Percentiles rank a stretch among this genome's conserved stretches.
These are phyloP conservation scores for Pholiota microspora DNA, from an alignment of 768 basidiomycete species.

Conservation along the genomic window DNA sequence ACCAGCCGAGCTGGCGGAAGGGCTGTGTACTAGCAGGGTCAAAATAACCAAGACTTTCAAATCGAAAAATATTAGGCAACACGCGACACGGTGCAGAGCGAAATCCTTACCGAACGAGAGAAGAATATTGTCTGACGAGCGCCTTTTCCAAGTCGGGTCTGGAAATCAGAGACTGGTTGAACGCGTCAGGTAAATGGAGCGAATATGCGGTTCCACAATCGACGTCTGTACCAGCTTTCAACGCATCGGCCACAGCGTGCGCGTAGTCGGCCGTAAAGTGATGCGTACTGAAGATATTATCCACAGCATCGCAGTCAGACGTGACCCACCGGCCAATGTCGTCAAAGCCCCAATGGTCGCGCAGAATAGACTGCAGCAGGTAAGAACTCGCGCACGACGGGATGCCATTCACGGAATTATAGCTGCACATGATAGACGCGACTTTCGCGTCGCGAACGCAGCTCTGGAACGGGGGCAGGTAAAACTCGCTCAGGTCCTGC, in stretches of 20 bases:
- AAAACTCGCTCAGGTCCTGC: constrained; percentile 57
- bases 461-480: constrained; percentile 53
- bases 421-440: constrained; percentile 61
- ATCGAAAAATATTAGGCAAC: neutral
- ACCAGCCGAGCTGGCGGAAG: constrained; percentile 47
- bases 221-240: constrained; percentile 53
- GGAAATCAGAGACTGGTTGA: constrained; percentile 45
- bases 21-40: constrained; percentile 49
- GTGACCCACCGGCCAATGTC: constrained; percentile 53
- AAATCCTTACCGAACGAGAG: constrained; percentile 45
- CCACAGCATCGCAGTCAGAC: constrained; percentile 54
- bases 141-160: constrained; percentile 41
- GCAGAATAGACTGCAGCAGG: constrained; percentile 48
- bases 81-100: neutral
- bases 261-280: constrained; percentile 42
- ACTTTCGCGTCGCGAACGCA: constrained; percentile 64
- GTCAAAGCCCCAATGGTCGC: constrained; percentile 50
- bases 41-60: constrained; percentile 52
- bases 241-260: constrained; percentile 46
- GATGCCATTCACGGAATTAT: constrained; percentile 60
- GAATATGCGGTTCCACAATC: constrained; percentile 54
- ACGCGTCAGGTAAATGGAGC: constrained; percentile 42
- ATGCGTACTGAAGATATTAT: constrained; percentile 50
- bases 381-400: constrained; percentile 54
- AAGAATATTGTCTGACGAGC: constrained; percentile 46